These are phyloP conservation scores for Penicillium cosmopolitanum DNA, from an alignment of 495 filamentous ascomycete genomes.

Conservation along the genomic window DNA sequence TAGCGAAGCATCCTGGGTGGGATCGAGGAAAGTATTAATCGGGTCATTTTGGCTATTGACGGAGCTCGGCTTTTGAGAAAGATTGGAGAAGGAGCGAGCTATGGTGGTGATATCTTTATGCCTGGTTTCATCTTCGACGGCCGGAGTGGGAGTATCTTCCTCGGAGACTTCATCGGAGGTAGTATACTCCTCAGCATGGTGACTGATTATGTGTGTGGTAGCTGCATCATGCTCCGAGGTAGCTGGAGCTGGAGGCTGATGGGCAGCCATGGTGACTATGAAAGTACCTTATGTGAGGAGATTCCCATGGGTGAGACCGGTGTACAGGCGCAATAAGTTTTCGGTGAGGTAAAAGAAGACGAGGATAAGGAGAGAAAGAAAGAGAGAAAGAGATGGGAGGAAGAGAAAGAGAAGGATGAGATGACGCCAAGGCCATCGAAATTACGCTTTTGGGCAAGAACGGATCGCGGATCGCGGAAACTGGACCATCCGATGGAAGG, in stretches of 20 bases:
- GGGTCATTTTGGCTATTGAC: conserved; percentile 27
- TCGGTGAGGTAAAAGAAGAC: not conserved
- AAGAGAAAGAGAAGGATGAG: not conserved
- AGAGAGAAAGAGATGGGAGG: not conserved
- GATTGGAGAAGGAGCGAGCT: conserved; percentile 44
- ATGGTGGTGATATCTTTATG: conserved; percentile 41
- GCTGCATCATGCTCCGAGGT: conserved; percentile 20
- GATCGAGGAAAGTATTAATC: conserved; percentile 49
- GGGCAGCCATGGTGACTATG: conserved; percentile 11
- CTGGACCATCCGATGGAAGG: not conserved
- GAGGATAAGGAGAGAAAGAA: not conserved
- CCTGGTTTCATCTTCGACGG: conserved; percentile 27
- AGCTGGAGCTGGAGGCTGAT: conserved; percentile 24
- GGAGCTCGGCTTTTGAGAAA: conserved; percentile 36
- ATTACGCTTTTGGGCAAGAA: conserved; percentile 7
- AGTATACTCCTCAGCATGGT: conserved; percentile 11
- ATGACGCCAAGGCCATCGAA: conserved; percentile 2
- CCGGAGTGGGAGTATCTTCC: conserved; percentile 6
- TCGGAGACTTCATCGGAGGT: conserved; percentile 18
- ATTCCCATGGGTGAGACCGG: not conserved
- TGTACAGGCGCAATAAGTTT: not conserved
- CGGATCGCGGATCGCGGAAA: conserved; percentile 20
- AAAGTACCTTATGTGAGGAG: not conserved
- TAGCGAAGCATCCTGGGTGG: conserved; percentile 42
- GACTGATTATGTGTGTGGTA: conserved; percentile 16